Base-by-base conservation (phyloP, 2,329 filamentous ascomycete genomes). In the Colletotrichum sp. region DNA sequence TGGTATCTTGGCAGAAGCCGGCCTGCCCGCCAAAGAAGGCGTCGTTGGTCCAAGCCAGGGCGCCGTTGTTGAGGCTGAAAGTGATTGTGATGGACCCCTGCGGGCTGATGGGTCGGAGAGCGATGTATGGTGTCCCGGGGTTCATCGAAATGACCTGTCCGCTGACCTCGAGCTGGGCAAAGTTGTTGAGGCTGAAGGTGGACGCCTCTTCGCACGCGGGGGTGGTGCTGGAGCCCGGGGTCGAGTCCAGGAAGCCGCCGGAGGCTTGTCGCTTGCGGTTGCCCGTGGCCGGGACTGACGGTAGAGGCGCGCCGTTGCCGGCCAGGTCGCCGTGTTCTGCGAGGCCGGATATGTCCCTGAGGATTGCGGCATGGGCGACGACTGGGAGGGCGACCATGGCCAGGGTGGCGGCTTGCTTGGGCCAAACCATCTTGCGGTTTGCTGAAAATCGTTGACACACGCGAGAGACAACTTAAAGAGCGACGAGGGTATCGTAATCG, bases 1-100 rank as follows among this genome's bases (percentile, higher is more conserved):
- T 15, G 30, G 59, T 22, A n/a, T 75, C 75, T n/a, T 73, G 64
- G 22, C 75, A 77, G 59, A 77, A 73, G 15, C 75, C 73, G 13
- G 75, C 75, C 24, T 65, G 39, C 55, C 69, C 72, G 36, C 65
- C 65, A 28, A 76, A 77, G 60, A 77, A 76, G 26, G 18, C 22
- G 18, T 30, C 15, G 34, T 73, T 76, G 12, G 65, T 12, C 75
- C 73, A 76, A 7, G 52, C n/a, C 16, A 77, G 68, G 10, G 30
- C 68, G 9, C 69, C 75, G 44, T 72, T 72, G 32, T 34, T 59
- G 39, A 77, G 57, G 24, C 34, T 34, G 60, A 77, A 77, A 8
- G 67, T 57, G 24, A 60, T 52, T 6, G 59, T 67, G 64, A 77
- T 63, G 68, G 30, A 55, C 15, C 68, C 75, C n/a, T 13, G 52